These are phyloP conservation scores for Parachaetomium inaequale DNA, from an alignment of 495 filamentous ascomycete species.

Conservation along the genomic window DNA sequence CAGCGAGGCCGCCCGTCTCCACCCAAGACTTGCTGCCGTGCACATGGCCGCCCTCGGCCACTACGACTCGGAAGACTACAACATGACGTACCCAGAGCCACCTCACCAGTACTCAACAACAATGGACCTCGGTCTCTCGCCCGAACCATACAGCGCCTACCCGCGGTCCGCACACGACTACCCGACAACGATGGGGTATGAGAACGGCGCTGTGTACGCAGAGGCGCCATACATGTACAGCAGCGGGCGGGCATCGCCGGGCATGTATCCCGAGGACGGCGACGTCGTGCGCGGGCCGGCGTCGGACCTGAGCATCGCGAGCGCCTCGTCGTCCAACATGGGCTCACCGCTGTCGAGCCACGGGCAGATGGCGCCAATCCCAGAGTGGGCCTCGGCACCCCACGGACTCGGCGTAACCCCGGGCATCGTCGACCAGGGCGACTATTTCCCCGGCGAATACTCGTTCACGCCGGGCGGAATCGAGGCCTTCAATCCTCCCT, in stretches of 20 bases:
- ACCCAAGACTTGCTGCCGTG: neutral
- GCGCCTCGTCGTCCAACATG: conserved; percentile 74
- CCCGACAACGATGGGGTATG: conserved; percentile 40
- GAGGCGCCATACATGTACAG: conserved; percentile 39
- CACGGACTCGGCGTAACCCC: conserved; percentile 62
- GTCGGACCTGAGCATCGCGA: conserved; percentile 68
- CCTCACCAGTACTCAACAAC: conserved; percentile 38
- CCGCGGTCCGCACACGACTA: conserved; percentile 41
- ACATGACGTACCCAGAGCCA: conserved; percentile 45
- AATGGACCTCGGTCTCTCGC: conserved; percentile 43
- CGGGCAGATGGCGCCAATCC: conserved; percentile 53
- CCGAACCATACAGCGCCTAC: conserved; percentile 38
- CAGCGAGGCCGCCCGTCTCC: conserved; percentile 10
- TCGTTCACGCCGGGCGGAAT: conserved; percentile 45
- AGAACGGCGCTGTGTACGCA: conserved; percentile 33
- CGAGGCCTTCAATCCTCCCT: conserved; percentile 50
- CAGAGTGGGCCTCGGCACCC: conserved; percentile 57
- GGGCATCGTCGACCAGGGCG: conserved; percentile 61
- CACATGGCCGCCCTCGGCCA: conserved; percentile 23
- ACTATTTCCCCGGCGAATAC: conserved; percentile 57
- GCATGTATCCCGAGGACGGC: conserved; percentile 43
- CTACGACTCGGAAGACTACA: conserved; percentile 36
- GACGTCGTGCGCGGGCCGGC: conserved; percentile 45
- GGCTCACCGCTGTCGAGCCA: conserved; percentile 74
- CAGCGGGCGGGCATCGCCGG: conserved; percentile 37